phyloP scores from a whole-genome alignment of 116 monocot genomes.

The Trichopus zeylanicus region DNA sequence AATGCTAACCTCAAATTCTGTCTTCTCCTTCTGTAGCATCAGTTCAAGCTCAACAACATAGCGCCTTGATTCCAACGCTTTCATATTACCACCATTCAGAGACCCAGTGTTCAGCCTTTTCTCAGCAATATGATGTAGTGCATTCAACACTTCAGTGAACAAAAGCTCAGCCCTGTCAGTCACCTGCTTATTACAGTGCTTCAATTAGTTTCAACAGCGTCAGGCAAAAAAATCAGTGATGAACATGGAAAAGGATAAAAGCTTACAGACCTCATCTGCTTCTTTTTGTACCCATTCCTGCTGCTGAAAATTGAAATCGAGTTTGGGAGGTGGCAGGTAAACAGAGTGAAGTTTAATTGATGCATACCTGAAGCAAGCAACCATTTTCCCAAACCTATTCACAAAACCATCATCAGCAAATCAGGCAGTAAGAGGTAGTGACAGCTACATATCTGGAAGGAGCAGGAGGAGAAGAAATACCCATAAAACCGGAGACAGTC shows the following conservation, averaged over 20 bases:
- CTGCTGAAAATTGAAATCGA: constrained; percentile 55
- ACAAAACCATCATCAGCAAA: constrained; percentile 9
- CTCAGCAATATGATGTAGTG: constrained; percentile 30
- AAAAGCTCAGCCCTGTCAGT: constrained; percentile 33
- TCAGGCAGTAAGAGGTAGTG: neutral
- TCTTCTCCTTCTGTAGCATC: constrained; percentile 61
- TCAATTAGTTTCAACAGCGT: neutral
- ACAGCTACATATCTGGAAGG: constrained; percentile 5
- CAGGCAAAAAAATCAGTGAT: neutral
- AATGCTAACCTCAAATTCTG: constrained; percentile 65
- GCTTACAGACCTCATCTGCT: constrained; percentile 74
- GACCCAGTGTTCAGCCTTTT: constrained; percentile 13
- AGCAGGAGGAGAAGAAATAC: constrained; percentile 22
- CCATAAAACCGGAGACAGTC: constrained; percentile 99
- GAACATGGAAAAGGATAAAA: neutral
- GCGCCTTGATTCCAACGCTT: constrained; percentile 26
- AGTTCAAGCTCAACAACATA: constrained; percentile 49
- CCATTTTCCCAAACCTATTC: constrained; percentile 82
- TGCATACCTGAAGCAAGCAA: constrained; percentile 96
- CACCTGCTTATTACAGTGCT: constrained; percentile 29
- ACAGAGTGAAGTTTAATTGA: constrained; percentile 75
- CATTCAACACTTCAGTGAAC: constrained; percentile 44
- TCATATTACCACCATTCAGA: constrained; percentile 12
- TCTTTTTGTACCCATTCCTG: constrained; percentile 80
- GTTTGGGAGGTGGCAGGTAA: constrained; percentile 70